Percentiles rank a stretch among this genome's conserved stretches.
Evolutionary conservation across 225 moss, liverwort and hornwort species (phyloP).

Genomic region (Marchantia paleacea): DNA sequence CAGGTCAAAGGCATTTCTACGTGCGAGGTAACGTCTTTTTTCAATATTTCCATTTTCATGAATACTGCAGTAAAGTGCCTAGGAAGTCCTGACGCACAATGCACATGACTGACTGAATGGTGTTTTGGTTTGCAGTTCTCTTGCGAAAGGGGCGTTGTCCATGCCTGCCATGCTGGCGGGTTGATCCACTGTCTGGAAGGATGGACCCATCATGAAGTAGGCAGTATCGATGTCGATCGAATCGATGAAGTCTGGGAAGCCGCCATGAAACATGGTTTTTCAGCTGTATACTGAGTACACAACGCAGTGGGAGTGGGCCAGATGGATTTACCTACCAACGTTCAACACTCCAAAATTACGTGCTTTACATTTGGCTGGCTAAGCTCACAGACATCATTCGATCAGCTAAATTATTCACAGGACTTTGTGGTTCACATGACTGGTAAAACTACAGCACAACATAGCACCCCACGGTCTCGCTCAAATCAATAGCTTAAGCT

Average conservation of each 20-base stretch:
- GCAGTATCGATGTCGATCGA: conserved; percentile 38
- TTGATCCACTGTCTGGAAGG: conserved; percentile 40
- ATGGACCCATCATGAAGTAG: conserved; percentile 50
- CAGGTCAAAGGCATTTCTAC: conserved; percentile 75
- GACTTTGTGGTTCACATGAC: no score
- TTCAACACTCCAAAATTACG: no score
- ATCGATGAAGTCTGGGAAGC: conserved; percentile 42
- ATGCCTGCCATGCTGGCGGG: conserved; percentile 49
- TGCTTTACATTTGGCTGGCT: no score
- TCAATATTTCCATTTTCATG: not conserved
- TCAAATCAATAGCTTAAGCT: no score
- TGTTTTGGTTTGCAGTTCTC: conserved; percentile 24
- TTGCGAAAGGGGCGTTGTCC: conserved; percentile 37
- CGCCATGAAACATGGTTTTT: conserved; percentile 38
- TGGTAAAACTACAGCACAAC: no score
- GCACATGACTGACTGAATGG: no score
- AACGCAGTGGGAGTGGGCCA: not conserved
- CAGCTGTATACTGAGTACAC: conserved; percentile 15
- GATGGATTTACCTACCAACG: not conserved
- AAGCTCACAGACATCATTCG: no score
- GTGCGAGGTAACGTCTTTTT: conserved; percentile 58
- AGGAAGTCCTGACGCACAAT: no score
- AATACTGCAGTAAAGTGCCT: not conserved
- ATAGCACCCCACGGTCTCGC: no score
- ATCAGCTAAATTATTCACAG: no score